phyloP scores from a whole-genome alignment of 2,329 filamentous ascomycete species.

The Didymella pomorum region DNA sequence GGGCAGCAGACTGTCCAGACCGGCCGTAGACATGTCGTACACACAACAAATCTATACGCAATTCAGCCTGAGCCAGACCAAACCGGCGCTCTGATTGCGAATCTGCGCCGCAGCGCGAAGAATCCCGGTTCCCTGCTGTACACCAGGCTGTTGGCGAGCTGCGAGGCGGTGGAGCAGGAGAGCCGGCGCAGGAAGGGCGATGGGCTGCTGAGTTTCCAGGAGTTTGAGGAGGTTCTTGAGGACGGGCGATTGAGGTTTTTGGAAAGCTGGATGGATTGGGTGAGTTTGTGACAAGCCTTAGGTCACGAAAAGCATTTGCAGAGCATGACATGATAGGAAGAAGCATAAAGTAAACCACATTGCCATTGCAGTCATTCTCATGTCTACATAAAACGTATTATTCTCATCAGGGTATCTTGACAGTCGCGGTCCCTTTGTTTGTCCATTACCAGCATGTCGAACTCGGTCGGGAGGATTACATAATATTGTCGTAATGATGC shows the following conservation, averaged over 20 bases:
- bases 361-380: constrained; percentile 13
- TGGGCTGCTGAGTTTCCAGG: constrained; percentile 77
- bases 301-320: neutral
- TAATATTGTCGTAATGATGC: constrained; percentile 28
- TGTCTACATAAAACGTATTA: constrained; percentile 17
- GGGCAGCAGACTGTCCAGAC: constrained; percentile 7
- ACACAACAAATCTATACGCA: constrained; percentile 24
- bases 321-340: too few species aligned
- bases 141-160: constrained; percentile 54
- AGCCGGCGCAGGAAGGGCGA: constrained; percentile 77
- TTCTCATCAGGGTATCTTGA: constrained; percentile 20
- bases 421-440: constrained; percentile 11
- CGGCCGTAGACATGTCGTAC: constrained; percentile 6
- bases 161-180: constrained; percentile 73
- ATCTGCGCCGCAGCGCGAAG: constrained; percentile 33
- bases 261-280: constrained; percentile 88
- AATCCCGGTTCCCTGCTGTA: constrained; percentile 32
- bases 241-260: constrained; percentile 74
- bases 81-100: constrained; percentile 9
- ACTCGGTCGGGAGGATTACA: constrained; percentile 31
- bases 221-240: constrained; percentile 80
- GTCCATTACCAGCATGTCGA: constrained; percentile 47
- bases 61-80: constrained; percentile 16
- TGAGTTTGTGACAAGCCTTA: constrained; percentile 42
- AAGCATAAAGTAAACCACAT: too few species aligned